Conservation (phyloP, 345 rosid species). For the Laguncularia racemosa region DNA sequence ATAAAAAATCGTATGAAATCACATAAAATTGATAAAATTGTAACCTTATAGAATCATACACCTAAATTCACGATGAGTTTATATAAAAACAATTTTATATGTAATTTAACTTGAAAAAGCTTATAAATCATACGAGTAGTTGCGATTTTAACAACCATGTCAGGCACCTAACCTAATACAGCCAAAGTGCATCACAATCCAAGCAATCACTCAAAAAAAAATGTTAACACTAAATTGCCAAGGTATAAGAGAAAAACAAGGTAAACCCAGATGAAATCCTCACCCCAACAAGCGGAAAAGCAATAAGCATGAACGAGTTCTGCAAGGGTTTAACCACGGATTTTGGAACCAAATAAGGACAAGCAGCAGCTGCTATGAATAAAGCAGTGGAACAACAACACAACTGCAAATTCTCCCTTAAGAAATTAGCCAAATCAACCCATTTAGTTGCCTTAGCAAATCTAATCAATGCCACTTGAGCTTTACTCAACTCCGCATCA, state of each 20-base stretch:
- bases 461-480: conserved; percentile 39
- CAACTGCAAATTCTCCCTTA: conserved; percentile 77
- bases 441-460: conserved; percentile 72
- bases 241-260: background rate
- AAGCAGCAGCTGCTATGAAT: conserved; percentile 68
- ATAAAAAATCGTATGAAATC: too few species aligned
- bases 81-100: too few species aligned
- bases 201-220: too few species aligned
- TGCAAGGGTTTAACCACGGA: conserved; percentile 54
- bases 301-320: conserved; percentile 52
- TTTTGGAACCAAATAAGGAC: conserved; percentile 66
- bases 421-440: conserved; percentile 63
- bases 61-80: too few species aligned
- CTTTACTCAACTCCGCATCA: conserved; percentile 29
- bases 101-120: too few species aligned
- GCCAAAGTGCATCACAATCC: too few species aligned
- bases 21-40: too few species aligned
- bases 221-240: background rate
- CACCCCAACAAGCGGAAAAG: conserved; percentile 94
- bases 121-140: too few species aligned
- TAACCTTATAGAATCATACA: too few species aligned
- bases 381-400: conserved; percentile 72
- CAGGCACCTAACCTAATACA: too few species aligned
- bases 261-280: conserved; percentile 5
- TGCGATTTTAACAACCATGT: too few species aligned